Evolutionary conservation across 148 eudicot genomes (phyloP).

Genomic region (Talinum fruticosum): DNA sequence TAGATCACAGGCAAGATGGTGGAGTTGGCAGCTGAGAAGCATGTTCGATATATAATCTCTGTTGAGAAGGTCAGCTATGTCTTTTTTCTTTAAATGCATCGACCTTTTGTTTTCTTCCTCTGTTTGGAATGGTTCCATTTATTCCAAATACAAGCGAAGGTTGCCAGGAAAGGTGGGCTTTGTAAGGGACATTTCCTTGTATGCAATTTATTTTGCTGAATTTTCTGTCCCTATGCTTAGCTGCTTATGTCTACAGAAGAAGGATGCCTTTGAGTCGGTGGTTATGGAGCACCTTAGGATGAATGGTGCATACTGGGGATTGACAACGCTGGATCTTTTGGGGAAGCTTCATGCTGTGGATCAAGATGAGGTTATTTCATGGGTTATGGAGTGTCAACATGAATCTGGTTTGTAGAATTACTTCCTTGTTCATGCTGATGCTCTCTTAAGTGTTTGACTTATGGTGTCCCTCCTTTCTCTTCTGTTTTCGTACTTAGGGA

Average conservation of each 20-base stretch:
- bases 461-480: not conserved
- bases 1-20: conserved; percentile 18
- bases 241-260: conserved; percentile 40
- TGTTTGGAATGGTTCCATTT: not conserved
- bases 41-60: conserved; percentile 60
- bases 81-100: not conserved
- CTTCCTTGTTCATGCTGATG: not conserved
- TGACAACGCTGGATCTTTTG: conserved; percentile 77
- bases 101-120: not conserved
- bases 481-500: not conserved
- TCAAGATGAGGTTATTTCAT: conserved; percentile 71
- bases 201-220: not conserved
- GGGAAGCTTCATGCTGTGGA: conserved; percentile 71
- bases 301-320: conserved; percentile 98
- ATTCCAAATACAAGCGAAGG: not conserved
- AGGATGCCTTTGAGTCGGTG: conserved; percentile 72
- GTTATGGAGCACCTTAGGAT: conserved; percentile 81
- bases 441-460: not conserved
- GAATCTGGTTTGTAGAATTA: conserved; percentile 61
- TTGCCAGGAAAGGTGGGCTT: too few relatives aligned
- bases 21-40: conserved; percentile 48
- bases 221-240: not conserved
- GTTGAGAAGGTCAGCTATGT: conserved; percentile 59
- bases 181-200: not conserved
- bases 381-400: conserved; percentile 95